These are phyloP conservation scores for Sedum album DNA, from an alignment of 164 flowering plant species.

Conservation along the genomic window DNA sequence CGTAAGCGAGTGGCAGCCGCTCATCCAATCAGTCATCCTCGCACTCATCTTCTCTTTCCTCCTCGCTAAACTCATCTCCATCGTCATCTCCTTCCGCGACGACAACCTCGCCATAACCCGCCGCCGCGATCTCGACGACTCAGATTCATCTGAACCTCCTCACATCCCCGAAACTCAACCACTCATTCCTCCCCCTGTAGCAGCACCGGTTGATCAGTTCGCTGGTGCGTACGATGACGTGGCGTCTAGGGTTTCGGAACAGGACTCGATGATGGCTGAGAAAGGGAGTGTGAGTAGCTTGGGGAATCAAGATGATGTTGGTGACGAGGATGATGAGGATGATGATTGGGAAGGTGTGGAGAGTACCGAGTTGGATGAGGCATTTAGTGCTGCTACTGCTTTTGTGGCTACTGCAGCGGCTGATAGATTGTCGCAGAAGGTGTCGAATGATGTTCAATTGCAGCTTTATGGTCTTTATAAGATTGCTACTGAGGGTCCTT, in stretches of 20 bases:
- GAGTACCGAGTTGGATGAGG: slow-evolving; percentile 86
- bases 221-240: slow-evolving; percentile 5
- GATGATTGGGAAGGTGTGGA: slow-evolving; percentile 99
- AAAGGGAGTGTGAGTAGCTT: slow-evolving; percentile 28
- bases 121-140: too few relatives aligned
- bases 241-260: slow-evolving; percentile 17
- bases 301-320: neutral
- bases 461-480: slow-evolving; percentile 87
- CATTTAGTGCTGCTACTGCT: slow-evolving; percentile 86
- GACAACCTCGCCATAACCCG: slow-evolving; percentile 49
- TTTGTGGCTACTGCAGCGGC: slow-evolving; percentile 90
- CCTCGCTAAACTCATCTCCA: slow-evolving; percentile 78
- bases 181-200: neutral
- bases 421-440: slow-evolving; percentile 56
- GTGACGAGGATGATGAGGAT: slow-evolving; percentile 20
- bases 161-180: slow-evolving; percentile 3
- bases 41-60: slow-evolving; percentile 78
- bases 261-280: slow-evolving; percentile 34
- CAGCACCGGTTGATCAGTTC: neutral
- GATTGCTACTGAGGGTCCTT: slow-evolving; percentile 96
- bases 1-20: slow-evolving; percentile 69
- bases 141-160: too few relatives aligned
- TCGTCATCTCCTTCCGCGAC: slow-evolving; percentile 58
- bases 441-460: slow-evolving; percentile 62
- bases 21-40: slow-evolving; percentile 52